phyloP scores from a whole-genome alignment of 805 yeast genomes.

The Metschnikowia koreensis region DNA sequence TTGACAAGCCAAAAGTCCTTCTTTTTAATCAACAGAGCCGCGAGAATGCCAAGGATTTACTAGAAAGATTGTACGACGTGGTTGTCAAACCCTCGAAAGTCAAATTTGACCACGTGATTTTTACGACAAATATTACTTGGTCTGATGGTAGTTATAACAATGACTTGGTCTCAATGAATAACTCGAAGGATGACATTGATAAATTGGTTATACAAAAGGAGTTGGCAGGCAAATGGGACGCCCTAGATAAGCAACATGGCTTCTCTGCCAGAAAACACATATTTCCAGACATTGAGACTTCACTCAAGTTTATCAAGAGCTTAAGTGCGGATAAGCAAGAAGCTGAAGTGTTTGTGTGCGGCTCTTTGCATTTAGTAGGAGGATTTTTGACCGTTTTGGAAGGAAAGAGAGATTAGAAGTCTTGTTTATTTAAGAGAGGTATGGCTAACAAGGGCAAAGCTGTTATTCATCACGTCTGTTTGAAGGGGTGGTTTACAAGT shows the following conservation, averaged over 20 bases:
- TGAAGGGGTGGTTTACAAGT: no score
- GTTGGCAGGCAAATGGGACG: conserved; percentile 68
- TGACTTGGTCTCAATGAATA: conserved; percentile 84
- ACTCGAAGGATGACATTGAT: conserved; percentile 74
- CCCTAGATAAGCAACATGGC: conserved; percentile 40
- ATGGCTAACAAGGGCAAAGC: no score
- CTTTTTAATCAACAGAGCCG: conserved; percentile 94
- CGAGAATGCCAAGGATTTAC: conserved; percentile 65
- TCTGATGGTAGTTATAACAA: conserved; percentile 72
- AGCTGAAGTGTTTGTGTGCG: conserved; percentile 84
- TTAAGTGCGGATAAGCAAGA: conserved; percentile 31
- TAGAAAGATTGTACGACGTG: conserved; percentile 48
- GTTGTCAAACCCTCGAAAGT: conserved; percentile 39
- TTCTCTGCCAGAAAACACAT: conserved; percentile 45
- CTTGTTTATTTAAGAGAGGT: neutral
- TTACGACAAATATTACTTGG: conserved; percentile 93
- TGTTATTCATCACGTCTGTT: no score
- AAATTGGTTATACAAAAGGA: conserved; percentile 76
- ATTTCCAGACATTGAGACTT: conserved; percentile 72
- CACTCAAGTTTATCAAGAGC: conserved; percentile 53
- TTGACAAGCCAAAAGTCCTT: conserved; percentile 45
- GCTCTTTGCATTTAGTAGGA: conserved; percentile 92
- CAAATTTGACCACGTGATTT: conserved; percentile 71
- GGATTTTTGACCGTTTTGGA: conserved; percentile 88
- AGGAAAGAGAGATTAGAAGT: conserved; percentile 27